Evolutionary conservation across 768 basidiomycete species (phyloP), one percentile per base, ranked within the genome.

Genomic region (Crucibulum laeve): DNA sequence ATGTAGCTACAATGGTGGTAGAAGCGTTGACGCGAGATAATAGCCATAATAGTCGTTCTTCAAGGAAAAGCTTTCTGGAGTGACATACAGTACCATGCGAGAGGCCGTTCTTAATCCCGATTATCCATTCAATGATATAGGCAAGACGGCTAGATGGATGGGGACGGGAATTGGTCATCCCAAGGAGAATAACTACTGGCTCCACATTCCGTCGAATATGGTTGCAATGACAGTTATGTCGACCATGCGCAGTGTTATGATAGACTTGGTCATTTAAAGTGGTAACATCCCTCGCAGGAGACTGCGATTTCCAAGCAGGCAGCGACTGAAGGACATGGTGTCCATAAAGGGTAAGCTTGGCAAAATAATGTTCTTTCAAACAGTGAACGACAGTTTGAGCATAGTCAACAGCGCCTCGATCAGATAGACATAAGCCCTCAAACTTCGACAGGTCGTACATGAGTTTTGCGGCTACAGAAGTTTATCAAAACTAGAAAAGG

Each of bases 141-240:
- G 23, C n/a, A 24, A 42, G 25, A 21, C 7, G 25, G n/a, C 5
- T 25, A 15, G 40, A 42, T 25, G 40, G 40, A 25, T 25, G 23
- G n/a, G 11, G 22, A n/a, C 22, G 21, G 40, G 26, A 42, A 15
- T n/a, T n/a, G 22, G 40, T 28, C 40, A 42, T 42, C 26, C 40
- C 40, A 4, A 28, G 7, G 26, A 42, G 40, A 11, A 42, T 23
- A 15, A 42, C 15, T 14, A 42, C 21, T 24, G n/a, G 6, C 6
- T 42, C 40, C 8, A 18, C 11, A 18, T 18, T 18, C 8, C 18
- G 36, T 10, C 11, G 19, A 30, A 8, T n/a, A n/a, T n/a, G 28
- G n/a, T 30, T 37, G 10, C 18, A 18, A 11, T 37, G 36, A 15
- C 10, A 32, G 10, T 15, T 32, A 32, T 32, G 15, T 15, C 8